A percentile compares a stretch with the other conserved stretches of the same genome.
Conservation (phyloP, 441 rosid genomes). For the Erodium trifolium region DNA sequence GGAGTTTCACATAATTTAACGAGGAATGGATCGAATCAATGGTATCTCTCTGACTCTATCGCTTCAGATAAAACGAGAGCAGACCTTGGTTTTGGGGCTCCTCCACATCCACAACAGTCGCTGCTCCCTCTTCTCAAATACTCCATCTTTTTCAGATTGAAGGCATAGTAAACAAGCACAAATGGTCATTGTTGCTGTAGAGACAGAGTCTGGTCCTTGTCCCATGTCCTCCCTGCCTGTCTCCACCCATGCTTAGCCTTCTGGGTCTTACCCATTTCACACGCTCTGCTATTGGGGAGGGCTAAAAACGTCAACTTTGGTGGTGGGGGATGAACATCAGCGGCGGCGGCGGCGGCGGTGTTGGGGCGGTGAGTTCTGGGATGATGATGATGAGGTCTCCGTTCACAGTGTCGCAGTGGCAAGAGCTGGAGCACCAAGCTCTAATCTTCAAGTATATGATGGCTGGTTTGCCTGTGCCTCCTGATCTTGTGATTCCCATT, state of each 20-base stretch:
- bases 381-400: conserved; percentile 34
- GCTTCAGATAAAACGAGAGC: not conserved
- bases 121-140: not conserved
- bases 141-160: not conserved
- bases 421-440: conserved; percentile 71
- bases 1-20: not conserved
- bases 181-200: not conserved
- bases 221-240: no score
- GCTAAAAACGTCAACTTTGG: conserved; percentile 3
- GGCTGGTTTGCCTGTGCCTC: conserved; percentile 79
- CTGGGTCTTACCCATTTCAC: no score
- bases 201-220: no score
- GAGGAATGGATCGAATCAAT: not conserved
- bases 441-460: conserved; percentile 29
- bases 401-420: conserved; percentile 69
- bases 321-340: conserved; percentile 13
- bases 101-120: not conserved
- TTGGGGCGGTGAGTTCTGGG: no score
- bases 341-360: conserved; percentile 16
- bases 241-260: no score
- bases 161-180: not conserved
- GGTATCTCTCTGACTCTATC: not conserved
- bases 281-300: no score
- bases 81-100: not conserved
- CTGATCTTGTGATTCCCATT: conserved; percentile 68